A percentile compares a stretch with the other conserved stretches of the same genome.
Conservation (phyloP, 129 eudicot species). For the Pulicaria dysenterica region DNA sequence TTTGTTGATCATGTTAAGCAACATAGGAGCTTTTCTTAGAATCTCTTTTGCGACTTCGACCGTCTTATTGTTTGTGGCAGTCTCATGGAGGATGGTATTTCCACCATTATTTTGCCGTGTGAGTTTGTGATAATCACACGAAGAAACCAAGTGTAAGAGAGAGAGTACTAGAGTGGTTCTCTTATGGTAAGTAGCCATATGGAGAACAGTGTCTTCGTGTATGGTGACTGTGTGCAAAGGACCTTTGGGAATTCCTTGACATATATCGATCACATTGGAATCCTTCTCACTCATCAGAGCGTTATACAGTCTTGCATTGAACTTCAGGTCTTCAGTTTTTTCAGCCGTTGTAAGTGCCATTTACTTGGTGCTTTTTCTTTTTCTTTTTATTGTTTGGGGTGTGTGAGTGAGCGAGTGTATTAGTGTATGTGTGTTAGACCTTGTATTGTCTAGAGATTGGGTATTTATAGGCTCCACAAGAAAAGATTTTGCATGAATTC, state of each 20-base stretch:
- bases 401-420: neutral
- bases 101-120: slow-evolving; percentile 8
- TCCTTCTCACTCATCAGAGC: slow-evolving; percentile 26
- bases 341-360: slow-evolving; percentile 27
- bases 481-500: neutral
- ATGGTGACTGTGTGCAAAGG: slow-evolving; percentile 35
- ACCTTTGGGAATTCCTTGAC: slow-evolving; percentile 31
- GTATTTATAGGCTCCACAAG: slow-evolving; percentile 9
- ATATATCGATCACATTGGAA: slow-evolving; percentile 15
- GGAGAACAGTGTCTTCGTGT: slow-evolving; percentile 40
- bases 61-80: slow-evolving; percentile 13
- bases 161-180: slow-evolving; percentile 5
- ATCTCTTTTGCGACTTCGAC: slow-evolving; percentile 20
- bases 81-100: slow-evolving; percentile 45
- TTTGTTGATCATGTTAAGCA: slow-evolving; percentile 29
- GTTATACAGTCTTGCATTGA: slow-evolving; percentile 4
- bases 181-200: slow-evolving; percentile 40
- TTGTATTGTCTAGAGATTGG: neutral
- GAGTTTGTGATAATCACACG: neutral
- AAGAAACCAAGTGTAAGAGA: slow-evolving; percentile 23
- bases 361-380: neutral
- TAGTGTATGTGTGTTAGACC: neutral
- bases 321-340: slow-evolving; percentile 6
- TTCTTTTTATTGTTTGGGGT: neutral
- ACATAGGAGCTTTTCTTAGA: slow-evolving; percentile 28